Evolutionary conservation across 495 filamentous ascomycete genomes (phyloP).

Genomic region (Penicillium odoratum): DNA sequence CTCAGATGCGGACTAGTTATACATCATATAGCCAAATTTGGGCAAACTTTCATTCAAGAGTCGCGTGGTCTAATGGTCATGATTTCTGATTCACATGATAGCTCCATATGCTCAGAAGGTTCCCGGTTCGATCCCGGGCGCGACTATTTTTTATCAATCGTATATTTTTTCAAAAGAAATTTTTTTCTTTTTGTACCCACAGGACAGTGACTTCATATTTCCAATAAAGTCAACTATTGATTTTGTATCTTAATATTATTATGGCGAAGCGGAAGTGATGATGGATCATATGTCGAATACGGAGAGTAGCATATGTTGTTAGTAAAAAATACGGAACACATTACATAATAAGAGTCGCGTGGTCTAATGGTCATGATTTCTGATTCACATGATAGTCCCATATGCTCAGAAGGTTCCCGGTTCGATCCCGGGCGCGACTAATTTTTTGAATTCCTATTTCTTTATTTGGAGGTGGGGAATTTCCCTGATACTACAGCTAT

Average conservation of each 20-base stretch:
- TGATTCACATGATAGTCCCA: slow-evolving; percentile 22
- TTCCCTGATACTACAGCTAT: too few species aligned
- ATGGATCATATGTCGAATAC: too few species aligned
- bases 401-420: slow-evolving; percentile 28
- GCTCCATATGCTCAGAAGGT: slow-evolving; percentile 14
- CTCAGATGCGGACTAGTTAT: too few species aligned
- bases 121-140: slow-evolving; percentile 45
- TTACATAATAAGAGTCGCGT: slow-evolving; percentile 10
- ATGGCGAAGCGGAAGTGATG: too few species aligned
- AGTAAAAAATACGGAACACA: too few species aligned
- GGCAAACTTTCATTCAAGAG: background rate
- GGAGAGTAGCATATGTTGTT: too few species aligned
- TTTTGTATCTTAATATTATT: too few species aligned
- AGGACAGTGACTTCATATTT: too few species aligned
- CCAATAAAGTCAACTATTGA: too few species aligned
- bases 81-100: slow-evolving; percentile 27
- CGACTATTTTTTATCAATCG: slow-evolving; percentile 31
- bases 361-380: slow-evolving; percentile 26
- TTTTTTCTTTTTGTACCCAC: too few species aligned
- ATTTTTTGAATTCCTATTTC: slow-evolving; percentile 17
- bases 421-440: slow-evolving; percentile 46
- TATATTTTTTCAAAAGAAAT: too few species aligned
- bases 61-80: slow-evolving; percentile 26
- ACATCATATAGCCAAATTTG: background rate
- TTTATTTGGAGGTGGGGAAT: background rate